Conservation (phyloP, 2,329 filamentous ascomycete genomes). For the Sporothrix luriei region DNA sequence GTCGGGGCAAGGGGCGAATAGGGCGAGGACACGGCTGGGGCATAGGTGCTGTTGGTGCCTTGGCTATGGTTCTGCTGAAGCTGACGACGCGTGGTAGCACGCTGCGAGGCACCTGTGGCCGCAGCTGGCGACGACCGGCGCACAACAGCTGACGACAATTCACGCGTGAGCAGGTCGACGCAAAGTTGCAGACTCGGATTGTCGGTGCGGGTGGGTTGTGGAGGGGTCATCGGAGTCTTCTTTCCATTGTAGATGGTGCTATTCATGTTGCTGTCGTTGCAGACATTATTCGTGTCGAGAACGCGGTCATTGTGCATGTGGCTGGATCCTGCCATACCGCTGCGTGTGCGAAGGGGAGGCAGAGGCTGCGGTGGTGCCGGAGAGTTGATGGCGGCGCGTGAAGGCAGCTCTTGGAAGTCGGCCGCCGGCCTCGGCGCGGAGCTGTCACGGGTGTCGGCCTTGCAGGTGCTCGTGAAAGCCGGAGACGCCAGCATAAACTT, state of each 20-base stretch:
- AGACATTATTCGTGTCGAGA: not conserved
- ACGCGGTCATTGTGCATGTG: not conserved
- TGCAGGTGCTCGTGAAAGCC: not conserved
- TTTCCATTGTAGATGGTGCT: constrained; percentile 5
- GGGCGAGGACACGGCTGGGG: not conserved
- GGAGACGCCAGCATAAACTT: constrained; percentile 23
- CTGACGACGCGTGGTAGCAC: constrained; percentile 21
- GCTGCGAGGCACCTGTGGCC: constrained; percentile 21
- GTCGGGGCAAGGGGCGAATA: constrained; percentile 37
- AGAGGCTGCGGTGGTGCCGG: constrained; percentile 13
- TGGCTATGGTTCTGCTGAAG: constrained; percentile 3
- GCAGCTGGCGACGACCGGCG: constrained; percentile 26
- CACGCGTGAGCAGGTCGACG: constrained; percentile 54
- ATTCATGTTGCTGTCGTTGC: not conserved
- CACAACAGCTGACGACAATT: constrained; percentile 50
- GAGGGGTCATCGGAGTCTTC: constrained; percentile 23
- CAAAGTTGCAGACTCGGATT: constrained; percentile 55
- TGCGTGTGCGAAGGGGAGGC: constrained; percentile 26
- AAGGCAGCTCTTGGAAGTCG: not conserved
- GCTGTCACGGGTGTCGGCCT: not conserved
- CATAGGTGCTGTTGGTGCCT: not conserved
- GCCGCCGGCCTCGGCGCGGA: not conserved
- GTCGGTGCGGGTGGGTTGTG: constrained; percentile 38
- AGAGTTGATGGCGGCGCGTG: not conserved
- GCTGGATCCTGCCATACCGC: constrained; percentile 1